phyloP scores from a whole-genome alignment of 106 monocot species.

The Acorus calamus region DNA sequence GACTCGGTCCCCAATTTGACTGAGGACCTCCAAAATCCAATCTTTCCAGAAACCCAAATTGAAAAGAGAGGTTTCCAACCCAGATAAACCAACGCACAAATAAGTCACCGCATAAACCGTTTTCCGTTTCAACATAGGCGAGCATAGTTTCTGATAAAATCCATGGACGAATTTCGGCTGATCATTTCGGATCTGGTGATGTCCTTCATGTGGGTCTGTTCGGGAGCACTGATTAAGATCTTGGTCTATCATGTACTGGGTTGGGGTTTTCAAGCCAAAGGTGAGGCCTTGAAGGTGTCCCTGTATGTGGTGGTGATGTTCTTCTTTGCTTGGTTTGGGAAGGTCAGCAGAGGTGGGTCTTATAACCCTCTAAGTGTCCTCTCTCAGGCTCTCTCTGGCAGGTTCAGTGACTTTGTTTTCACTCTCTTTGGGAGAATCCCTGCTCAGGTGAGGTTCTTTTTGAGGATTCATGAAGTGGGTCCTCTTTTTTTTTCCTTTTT shows the following conservation, averaged over 20 bases:
- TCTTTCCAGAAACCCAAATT: no score
- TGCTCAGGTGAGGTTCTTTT: constrained; percentile 42
- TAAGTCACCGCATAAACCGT: no score
- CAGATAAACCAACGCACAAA: no score
- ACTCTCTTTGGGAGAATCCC: constrained; percentile 62
- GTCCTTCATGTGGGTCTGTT: constrained; percentile 57
- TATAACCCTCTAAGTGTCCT: constrained; percentile 85
- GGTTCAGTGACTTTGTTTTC: constrained; percentile 36
- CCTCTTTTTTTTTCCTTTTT: no score
- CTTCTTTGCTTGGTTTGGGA: constrained; percentile 73
- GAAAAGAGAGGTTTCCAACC: no score
- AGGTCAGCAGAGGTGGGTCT: constrained; percentile 43
- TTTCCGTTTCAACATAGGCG: no score
- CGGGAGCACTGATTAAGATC: constrained; percentile 46
- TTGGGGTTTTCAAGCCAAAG: constrained; percentile 15
- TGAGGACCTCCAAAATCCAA: no score
- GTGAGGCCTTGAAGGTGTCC: constrained; percentile 35
- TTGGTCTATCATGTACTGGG: constrained; percentile 25
- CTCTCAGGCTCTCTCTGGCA: constrained; percentile 36
- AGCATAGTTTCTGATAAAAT: no score
- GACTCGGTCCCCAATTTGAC: no score
- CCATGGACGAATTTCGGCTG: background rate
- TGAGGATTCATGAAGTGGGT: background rate
- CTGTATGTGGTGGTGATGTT: constrained; percentile 64
- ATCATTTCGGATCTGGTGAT: constrained; percentile 27